Evolutionary conservation across 2,329 filamentous ascomycete genomes (phyloP), one percentile per base, ranked within the genome.

Genomic region (Xylogone sp.): DNA sequence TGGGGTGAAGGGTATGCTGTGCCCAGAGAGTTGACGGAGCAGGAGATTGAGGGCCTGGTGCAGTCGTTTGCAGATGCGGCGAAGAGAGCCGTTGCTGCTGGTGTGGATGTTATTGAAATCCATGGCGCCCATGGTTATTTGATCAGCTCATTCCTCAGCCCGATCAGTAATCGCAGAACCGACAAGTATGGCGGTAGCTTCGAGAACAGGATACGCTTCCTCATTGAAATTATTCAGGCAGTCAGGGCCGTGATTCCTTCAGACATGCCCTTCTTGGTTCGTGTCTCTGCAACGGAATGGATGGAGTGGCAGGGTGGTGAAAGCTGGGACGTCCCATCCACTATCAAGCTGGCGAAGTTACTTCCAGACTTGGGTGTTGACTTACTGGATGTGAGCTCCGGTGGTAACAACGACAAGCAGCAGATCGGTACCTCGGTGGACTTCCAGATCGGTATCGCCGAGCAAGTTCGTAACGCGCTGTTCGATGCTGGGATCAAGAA

Each of bases 301-400:
- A 76, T 83, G 69, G 78, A 84, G 56, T 53, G 62, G 49, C 60
- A 31, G 21, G 48, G 24, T 6, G 47, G 53, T 13, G 50, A 48
- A 22, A 50, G 48, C 42, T 65, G 62, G 60, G 59, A 62, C 43
- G 51, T 63, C 16, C 55, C 57, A 16, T 54, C 54, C 12, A 60
- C 69, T 53, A 80, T 87, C 55, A 73, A 71, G 49, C 79, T 94
- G 2, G 87, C 89, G 13, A 78, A 81, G 64, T 72, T 86, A 9
- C 78, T 97, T 1, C 87, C 88, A 0, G 80, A 78, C 0, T 74
- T 78, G 12, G 92, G 92, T 24, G 79, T 96, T 43, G 92, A 97
- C 66, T 73, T 96, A 16, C 76, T 96, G 24, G 92, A 97, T 66
- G 82, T 96, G 52, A 90, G 85, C 60, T 85, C 84, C 1, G 90